Evolutionary conservation across 176 grass and related monocot genomes (phyloP).

Genomic region (Ampelocalamus luodianensis): DNA sequence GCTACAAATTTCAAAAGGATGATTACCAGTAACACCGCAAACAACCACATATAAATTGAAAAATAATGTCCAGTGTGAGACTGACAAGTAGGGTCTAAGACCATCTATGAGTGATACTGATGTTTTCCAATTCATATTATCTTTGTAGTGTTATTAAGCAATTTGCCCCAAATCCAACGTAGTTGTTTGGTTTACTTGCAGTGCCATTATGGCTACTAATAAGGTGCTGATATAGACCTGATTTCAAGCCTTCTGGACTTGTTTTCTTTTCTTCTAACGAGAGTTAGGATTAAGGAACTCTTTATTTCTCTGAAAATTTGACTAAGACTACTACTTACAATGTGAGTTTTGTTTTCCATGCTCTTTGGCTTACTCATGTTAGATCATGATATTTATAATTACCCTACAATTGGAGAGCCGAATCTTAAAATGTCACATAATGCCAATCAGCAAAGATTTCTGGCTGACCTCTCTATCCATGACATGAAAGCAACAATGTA

Average conservation of each 20-base stretch:
- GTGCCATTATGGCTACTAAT: background rate
- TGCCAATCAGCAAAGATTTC: conserved; percentile 12
- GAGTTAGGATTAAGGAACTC: background rate
- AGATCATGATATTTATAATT: background rate
- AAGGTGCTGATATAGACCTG: background rate
- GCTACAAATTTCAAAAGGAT: background rate
- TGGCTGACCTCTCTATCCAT: background rate
- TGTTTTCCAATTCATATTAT: background rate
- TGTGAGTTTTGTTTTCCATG: background rate
- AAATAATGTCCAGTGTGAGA: background rate
- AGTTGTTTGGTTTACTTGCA: background rate
- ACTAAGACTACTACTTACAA: background rate
- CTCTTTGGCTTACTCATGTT: background rate
- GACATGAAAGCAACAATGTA: conserved; percentile 29
- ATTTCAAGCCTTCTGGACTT: background rate
- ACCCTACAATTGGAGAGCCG: background rate
- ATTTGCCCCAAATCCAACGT: background rate
- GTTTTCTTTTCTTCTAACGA: background rate
- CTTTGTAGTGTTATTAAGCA: background rate
- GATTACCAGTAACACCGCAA: background rate
- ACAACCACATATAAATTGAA: background rate
- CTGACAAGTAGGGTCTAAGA: background rate
- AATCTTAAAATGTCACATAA: conserved; percentile 19
- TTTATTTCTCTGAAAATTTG: background rate
- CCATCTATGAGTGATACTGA: background rate